Percentiles rank a stretch among this genome's conserved stretches.
These are phyloP conservation scores for Evernia prunastri DNA, from an alignment of 495 filamentous ascomycete species.

Conservation along the genomic window DNA sequence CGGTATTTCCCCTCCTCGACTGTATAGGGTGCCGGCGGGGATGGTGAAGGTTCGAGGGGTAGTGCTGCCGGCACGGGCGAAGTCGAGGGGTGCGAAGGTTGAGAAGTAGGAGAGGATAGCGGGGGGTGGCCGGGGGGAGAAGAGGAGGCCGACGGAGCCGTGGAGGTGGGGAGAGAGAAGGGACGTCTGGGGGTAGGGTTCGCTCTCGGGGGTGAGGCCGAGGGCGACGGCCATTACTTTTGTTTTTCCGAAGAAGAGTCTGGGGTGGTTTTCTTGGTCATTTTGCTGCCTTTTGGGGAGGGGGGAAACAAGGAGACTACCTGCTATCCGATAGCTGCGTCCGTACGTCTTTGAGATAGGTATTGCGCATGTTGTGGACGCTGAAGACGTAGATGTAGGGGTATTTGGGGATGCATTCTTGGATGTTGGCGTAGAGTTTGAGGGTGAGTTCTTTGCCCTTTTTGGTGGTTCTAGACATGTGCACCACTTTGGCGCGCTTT, in stretches of 20 bases:
- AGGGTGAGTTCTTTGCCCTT: slow-evolving; percentile 86
- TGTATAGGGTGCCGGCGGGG: slow-evolving; percentile 69
- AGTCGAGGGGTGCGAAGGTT: slow-evolving; percentile 64
- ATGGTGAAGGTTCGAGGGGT: slow-evolving; percentile 69
- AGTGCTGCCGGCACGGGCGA: slow-evolving; percentile 75
- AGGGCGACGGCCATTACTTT: slow-evolving; percentile 96
- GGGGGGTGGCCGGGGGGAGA: slow-evolving; percentile 64
- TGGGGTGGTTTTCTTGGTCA: slow-evolving; percentile 10
- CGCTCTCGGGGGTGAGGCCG: slow-evolving; percentile 63
- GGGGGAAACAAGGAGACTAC: slow-evolving; percentile 37
- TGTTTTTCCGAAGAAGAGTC: slow-evolving; percentile 96
- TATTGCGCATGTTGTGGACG: slow-evolving; percentile 98
- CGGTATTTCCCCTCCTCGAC: slow-evolving; percentile 69
- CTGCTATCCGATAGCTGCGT: slow-evolving; percentile 76
- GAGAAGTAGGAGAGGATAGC: slow-evolving; percentile 63
- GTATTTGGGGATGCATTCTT: slow-evolving; percentile 77
- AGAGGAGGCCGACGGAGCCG: slow-evolving; percentile 84
- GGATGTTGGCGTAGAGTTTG: slow-evolving; percentile 79
- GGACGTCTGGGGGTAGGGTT: slow-evolving; percentile 67
- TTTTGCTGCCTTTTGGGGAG: neutral
- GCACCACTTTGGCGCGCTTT: slow-evolving; percentile 81
- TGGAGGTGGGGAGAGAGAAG: slow-evolving; percentile 61
- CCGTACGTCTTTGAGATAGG: slow-evolving; percentile 87
- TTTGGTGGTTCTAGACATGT: slow-evolving; percentile 84
- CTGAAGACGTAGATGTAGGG: slow-evolving; percentile 87